Evolutionary conservation across 1,139 yeast genomes (phyloP).

Genomic region (Kluyveromyces sp.): DNA sequence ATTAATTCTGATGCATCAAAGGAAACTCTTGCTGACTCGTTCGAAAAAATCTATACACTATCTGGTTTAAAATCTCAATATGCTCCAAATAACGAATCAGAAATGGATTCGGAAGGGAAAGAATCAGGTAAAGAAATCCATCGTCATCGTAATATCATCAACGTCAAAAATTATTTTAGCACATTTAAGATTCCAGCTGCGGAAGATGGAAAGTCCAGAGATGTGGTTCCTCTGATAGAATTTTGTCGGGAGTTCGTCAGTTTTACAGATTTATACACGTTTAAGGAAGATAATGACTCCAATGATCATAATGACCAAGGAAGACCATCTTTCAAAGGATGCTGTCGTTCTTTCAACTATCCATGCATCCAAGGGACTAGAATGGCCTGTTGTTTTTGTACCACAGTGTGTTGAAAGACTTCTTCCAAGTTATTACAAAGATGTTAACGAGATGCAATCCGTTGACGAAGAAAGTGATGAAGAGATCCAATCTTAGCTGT

Average conservation of each 20-base stretch:
- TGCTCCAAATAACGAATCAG: constrained; percentile 15
- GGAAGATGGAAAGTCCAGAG: constrained; percentile 14
- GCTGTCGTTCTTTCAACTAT: constrained; percentile 56
- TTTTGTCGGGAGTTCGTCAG: constrained; percentile 47
- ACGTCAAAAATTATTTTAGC: constrained; percentile 38
- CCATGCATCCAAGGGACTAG: constrained; percentile 89
- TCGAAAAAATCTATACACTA: constrained; percentile 24
- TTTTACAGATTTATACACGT: constrained; percentile 52
- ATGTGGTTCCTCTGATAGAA: constrained; percentile 15
- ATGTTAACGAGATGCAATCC: constrained; percentile 23
- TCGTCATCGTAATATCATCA: constrained; percentile 35
- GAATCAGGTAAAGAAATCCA: constrained; percentile 19
- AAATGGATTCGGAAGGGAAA: constrained; percentile 10
- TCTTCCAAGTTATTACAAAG: constrained; percentile 46
- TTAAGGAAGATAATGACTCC: constrained; percentile 13
- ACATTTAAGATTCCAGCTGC: constrained; percentile 12
- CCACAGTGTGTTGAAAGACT: constrained; percentile 60
- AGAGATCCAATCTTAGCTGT: constrained; percentile 24
- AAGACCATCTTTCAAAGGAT: constrained; percentile 12
- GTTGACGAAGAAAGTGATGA: constrained; percentile 44
- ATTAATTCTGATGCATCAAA: constrained; percentile 9
- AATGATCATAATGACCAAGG: constrained; percentile 9
- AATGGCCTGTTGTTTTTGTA: constrained; percentile 88
- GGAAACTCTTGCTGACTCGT: constrained; percentile 18
- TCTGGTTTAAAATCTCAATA: constrained; percentile 26